Percentiles rank a stretch among this genome's conserved stretches.
These are phyloP conservation scores for Nymphaea thermarum DNA, from an alignment of 164 flowering plant genomes.

Conservation along the genomic window DNA sequence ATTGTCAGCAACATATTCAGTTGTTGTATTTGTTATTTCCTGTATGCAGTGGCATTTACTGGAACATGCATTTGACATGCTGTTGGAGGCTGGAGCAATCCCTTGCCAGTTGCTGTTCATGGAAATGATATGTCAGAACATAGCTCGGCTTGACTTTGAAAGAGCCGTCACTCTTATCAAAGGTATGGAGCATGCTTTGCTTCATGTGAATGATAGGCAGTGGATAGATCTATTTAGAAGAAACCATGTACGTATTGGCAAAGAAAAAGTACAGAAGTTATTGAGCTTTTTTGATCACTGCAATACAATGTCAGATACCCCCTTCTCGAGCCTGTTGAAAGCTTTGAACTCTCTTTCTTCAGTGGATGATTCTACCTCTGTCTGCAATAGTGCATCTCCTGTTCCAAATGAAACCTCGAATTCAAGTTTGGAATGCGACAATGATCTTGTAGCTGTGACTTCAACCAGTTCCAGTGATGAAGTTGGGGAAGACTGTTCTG, in stretches of 20 bases:
- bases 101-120: constrained; percentile 48
- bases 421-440: background rate
- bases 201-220: constrained; percentile 52
- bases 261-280: constrained; percentile 26
- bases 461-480: background rate
- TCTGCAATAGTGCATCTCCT: background rate
- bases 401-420: background rate
- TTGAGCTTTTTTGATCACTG: constrained; percentile 20
- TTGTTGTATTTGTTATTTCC: background rate
- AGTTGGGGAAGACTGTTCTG: constrained; percentile 1
- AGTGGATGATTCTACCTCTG: constrained; percentile 2
- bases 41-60: constrained; percentile 51
- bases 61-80: constrained; percentile 79
- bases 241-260: constrained; percentile 27
- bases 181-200: constrained; percentile 57
- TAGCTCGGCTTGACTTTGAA: constrained; percentile 27
- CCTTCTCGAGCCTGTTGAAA: constrained; percentile 34
- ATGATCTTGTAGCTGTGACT: background rate
- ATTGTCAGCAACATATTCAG: background rate
- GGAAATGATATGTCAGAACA: constrained; percentile 61
- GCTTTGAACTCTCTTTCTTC: constrained; percentile 36
- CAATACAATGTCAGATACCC: constrained; percentile 30
- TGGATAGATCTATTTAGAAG: constrained; percentile 53
- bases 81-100: constrained; percentile 73
- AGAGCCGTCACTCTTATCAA: constrained; percentile 44